phyloP scores from a whole-genome alignment of 495 filamentous ascomycete species.

The Penicillium goetzii region DNA sequence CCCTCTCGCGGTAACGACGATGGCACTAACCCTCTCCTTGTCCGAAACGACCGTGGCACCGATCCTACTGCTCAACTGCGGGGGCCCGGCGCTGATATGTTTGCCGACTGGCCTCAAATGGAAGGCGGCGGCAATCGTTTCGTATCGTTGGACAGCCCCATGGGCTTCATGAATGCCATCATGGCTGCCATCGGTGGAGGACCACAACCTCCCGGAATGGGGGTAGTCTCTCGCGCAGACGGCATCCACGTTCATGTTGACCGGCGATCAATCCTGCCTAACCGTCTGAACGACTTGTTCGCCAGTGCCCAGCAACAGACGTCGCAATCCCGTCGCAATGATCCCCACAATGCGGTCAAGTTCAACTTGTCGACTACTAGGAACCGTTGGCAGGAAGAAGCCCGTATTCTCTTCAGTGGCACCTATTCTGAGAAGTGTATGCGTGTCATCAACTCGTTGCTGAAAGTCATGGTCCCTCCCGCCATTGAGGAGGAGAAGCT shows the following conservation, averaged over 20 bases:
- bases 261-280: constrained; percentile 53
- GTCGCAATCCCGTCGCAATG: constrained; percentile 53
- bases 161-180: constrained; percentile 64
- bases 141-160: constrained; percentile 61
- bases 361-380: constrained; percentile 72
- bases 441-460: constrained; percentile 70
- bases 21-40: constrained; percentile 77
- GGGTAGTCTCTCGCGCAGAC: constrained; percentile 59
- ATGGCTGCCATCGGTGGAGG: constrained; percentile 61
- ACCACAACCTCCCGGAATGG: constrained; percentile 51
- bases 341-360: constrained; percentile 66
- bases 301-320: constrained; percentile 53
- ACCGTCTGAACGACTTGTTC: constrained; percentile 61
- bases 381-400: constrained; percentile 87
- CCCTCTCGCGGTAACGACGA: constrained; percentile 66
- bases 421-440: constrained; percentile 70
- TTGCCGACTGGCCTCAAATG: constrained; percentile 61
- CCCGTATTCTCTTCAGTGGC: constrained; percentile 77
- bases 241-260: constrained; percentile 63
- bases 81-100: constrained; percentile 38
- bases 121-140: constrained; percentile 53
- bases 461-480: constrained; percentile 76
- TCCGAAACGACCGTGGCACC: constrained; percentile 45
- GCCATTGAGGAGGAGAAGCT: constrained; percentile 78
- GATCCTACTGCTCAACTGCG: constrained; percentile 38